Evolutionary conservation across 768 basidiomycete genomes (phyloP).

Genomic region (Suillus brevipes): DNA sequence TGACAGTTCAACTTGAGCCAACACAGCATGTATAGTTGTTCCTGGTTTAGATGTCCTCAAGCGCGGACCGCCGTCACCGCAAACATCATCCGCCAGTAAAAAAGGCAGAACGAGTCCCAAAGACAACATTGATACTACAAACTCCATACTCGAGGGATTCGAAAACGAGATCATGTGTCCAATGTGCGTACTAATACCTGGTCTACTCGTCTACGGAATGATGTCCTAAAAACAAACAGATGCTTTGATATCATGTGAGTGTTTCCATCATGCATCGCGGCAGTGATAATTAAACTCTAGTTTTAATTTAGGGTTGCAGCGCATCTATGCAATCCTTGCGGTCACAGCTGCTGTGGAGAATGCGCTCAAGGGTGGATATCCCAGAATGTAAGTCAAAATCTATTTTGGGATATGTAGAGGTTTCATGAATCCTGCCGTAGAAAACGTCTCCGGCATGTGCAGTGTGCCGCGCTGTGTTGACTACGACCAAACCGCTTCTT

Average conservation of each 20-base stretch:
- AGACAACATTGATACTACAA: slow-evolving; percentile 7
- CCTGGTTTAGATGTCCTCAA: not conserved
- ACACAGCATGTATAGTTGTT: not conserved
- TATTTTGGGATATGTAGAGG: slow-evolving; percentile 2
- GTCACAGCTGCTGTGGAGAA: slow-evolving; percentile 70
- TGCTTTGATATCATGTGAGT: slow-evolving; percentile 73
- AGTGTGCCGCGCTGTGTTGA: slow-evolving; percentile 54
- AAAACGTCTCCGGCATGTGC: slow-evolving; percentile 53
- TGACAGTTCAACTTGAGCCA: not conserved
- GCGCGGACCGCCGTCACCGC: slow-evolving; percentile 10
- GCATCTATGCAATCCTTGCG: slow-evolving; percentile 69
- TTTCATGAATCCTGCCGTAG: slow-evolving; percentile 23
- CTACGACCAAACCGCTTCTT: slow-evolving; percentile 46
- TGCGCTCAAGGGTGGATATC: slow-evolving; percentile 63
- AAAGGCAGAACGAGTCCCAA: slow-evolving; percentile 48
- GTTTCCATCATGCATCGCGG: not conserved
- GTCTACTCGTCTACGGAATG: slow-evolving; percentile 3
- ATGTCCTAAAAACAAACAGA: slow-evolving; percentile 35
- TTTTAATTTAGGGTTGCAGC: slow-evolving; percentile 51
- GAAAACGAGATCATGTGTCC: slow-evolving; percentile 71
- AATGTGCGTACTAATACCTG: slow-evolving; percentile 51
- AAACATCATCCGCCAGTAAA: slow-evolving; percentile 22
- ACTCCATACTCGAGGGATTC: slow-evolving; percentile 42
- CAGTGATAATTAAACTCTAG: slow-evolving; percentile 8
- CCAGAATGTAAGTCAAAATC: slow-evolving; percentile 43